These are phyloP conservation scores for Stachybotrys chartarum DNA, from an alignment of 2,329 filamentous ascomycete genomes.

Conservation along the genomic window DNA sequence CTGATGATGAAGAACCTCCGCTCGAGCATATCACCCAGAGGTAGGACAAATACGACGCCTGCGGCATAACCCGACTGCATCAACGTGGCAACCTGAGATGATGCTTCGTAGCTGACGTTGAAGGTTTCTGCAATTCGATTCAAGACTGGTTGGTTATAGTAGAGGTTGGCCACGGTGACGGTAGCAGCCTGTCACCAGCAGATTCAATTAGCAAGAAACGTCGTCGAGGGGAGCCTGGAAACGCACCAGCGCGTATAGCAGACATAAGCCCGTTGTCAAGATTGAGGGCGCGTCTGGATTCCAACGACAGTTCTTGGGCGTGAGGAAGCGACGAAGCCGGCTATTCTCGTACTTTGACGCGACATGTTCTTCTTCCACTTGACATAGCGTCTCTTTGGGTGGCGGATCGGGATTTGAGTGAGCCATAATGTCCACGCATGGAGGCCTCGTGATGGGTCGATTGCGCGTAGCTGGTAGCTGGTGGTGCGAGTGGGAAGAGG, in stretches of 20 bases:
- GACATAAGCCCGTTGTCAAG: constrained; percentile 62
- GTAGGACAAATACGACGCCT: constrained; percentile 67
- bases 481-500: too few species aligned
- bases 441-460: background rate
- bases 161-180: constrained; percentile 73
- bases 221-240: background rate
- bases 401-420: background rate
- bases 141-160: constrained; percentile 74
- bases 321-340: constrained; percentile 23
- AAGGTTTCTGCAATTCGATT: constrained; percentile 70
- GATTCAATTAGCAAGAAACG: background rate
- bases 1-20: constrained; percentile 62
- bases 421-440: background rate
- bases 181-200: constrained; percentile 36
- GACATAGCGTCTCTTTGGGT: background rate
- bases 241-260: constrained; percentile 59
- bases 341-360: constrained; percentile 13
- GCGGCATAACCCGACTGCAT: constrained; percentile 74
- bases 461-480: too few species aligned
- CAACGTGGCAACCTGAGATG: constrained; percentile 63
- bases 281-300: constrained; percentile 56
- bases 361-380: background rate
- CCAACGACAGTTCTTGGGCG: constrained; percentile 61
- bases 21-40: constrained; percentile 63
- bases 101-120: constrained; percentile 59